Percentiles rank a stretch among this genome's conserved stretches.
Evolutionary conservation across 257 asterid species (phyloP).

Genomic region (Buddleja alternifolia): DNA sequence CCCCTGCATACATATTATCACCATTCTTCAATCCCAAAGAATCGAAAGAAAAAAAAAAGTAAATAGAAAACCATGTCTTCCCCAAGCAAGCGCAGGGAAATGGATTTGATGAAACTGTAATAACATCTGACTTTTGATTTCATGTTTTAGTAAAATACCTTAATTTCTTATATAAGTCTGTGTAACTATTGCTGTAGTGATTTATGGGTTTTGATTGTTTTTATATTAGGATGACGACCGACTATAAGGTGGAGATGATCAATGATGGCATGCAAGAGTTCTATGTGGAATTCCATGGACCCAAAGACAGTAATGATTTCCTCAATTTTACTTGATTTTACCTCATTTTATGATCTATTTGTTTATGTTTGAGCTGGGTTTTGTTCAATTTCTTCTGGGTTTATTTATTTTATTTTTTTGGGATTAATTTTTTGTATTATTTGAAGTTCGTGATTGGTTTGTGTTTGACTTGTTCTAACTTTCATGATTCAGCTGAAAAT

Average conservation of each 20-base stretch:
- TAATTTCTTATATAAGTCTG: neutral
- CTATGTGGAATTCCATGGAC: conserved; percentile 84
- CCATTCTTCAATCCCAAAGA: conserved; percentile 18
- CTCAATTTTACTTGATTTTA: neutral
- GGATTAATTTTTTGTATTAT: neutral
- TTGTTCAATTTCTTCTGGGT: conserved; percentile 24
- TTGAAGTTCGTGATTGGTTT: conserved; percentile 6
- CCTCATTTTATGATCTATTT: conserved; percentile 25
- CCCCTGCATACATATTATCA: conserved; percentile 2
- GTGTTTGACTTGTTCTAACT: conserved; percentile 26
- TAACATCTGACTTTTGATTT: conserved; percentile 21
- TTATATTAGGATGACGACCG: conserved; percentile 82
- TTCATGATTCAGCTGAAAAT: conserved; percentile 25
- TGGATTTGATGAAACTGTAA: conserved; percentile 97
- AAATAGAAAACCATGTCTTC: conserved; percentile 64
- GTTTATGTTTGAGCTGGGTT: conserved; percentile 23
- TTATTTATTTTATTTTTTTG: neutral
- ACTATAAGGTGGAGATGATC: conserved; percentile 91
- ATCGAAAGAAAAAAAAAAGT: neutral
- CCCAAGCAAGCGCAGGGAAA: conserved; percentile 90
- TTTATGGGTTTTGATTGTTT: conserved; percentile 30
- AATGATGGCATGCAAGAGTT: conserved; percentile 90
- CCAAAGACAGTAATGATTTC: conserved; percentile 72
- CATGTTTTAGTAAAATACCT: neutral
- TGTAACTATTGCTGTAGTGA: conserved; percentile 10